A percentile compares a stretch with the other conserved stretches of the same genome.
These are phyloP conservation scores for Ambrosia trifida DNA, from an alignment of 129 eudicot genomes.

Conservation along the genomic window DNA sequence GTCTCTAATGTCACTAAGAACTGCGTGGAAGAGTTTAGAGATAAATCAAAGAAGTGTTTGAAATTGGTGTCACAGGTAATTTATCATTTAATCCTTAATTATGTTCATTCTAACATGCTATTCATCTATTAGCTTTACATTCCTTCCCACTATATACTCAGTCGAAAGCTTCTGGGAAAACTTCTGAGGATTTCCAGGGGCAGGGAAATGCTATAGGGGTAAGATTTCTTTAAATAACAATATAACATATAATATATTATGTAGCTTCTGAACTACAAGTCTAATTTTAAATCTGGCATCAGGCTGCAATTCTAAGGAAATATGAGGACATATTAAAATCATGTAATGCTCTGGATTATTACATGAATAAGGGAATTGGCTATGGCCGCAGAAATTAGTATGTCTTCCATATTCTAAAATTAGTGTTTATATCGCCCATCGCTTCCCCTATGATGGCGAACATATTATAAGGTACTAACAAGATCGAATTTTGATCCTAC, in stretches of 20 bases:
- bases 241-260: background rate
- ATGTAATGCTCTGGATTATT: conserved; percentile 92
- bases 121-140: conserved; percentile 13
- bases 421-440: too few species aligned
- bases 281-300: conserved; percentile 33
- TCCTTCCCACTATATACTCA: conserved; percentile 30
- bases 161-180: conserved; percentile 96
- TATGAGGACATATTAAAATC: conserved; percentile 67
- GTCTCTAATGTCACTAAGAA: conserved; percentile 36
- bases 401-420: too few species aligned
- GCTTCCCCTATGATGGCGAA: too few species aligned
- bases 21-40: conserved; percentile 57
- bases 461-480: too few species aligned
- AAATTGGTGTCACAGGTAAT: conserved; percentile 81
- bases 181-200: conserved; percentile 53
- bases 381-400: too few species aligned
- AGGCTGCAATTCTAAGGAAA: conserved; percentile 78
- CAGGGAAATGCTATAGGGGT: conserved; percentile 73
- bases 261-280: conserved; percentile 25
- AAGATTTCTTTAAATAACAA: conserved; percentile 28
- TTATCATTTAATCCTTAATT: background rate
- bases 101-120: background rate
- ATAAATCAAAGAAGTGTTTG: too few species aligned
- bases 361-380: too few species aligned
- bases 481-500: too few species aligned